Conservation (phyloP, 2,329 filamentous ascomycete genomes). For the Colletotrichum sp. region DNA sequence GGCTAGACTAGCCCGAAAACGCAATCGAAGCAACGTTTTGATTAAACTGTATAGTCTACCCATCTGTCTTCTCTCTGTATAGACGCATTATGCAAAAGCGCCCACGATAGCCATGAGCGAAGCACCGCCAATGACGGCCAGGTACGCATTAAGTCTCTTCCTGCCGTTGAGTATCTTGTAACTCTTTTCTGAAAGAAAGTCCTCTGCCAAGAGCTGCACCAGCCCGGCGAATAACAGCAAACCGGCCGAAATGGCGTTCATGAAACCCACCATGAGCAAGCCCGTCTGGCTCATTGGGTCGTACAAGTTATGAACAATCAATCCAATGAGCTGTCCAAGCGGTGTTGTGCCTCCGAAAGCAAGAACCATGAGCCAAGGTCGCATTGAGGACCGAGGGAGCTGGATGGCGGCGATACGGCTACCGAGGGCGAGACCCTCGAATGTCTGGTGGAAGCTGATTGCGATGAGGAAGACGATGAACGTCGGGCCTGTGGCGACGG, state of each 20-base stretch:
- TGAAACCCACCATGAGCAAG: constrained; percentile 82
- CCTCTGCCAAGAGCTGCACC: constrained; percentile 84
- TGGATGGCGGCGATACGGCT: constrained; percentile 84
- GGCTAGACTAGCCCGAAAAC: background rate
- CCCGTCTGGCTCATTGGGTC: constrained; percentile 79
- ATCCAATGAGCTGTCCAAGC: constrained; percentile 73
- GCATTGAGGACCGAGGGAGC: constrained; percentile 74
- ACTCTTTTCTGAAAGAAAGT: constrained; percentile 80
- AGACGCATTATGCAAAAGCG: constrained; percentile 64
- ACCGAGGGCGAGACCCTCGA: constrained; percentile 86
- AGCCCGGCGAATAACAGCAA: constrained; percentile 82
- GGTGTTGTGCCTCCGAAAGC: constrained; percentile 72
- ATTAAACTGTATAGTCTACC: background rate
- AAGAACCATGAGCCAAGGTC: constrained; percentile 84
- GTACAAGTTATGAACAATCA: constrained; percentile 79
- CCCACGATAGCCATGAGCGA: constrained; percentile 74
- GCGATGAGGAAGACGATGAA: constrained; percentile 83
- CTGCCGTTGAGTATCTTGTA: constrained; percentile 69
- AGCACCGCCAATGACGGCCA: constrained; percentile 68
- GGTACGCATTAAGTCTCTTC: constrained; percentile 65
- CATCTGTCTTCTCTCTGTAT: background rate
- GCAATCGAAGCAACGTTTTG: background rate
- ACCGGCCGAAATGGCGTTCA: constrained; percentile 85
- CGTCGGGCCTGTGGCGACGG: constrained; percentile 78
- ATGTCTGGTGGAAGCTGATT: constrained; percentile 86